Base-by-base conservation (phyloP, 352 stramenopile genomes). In the Globisporangium okanoganense region DNA sequence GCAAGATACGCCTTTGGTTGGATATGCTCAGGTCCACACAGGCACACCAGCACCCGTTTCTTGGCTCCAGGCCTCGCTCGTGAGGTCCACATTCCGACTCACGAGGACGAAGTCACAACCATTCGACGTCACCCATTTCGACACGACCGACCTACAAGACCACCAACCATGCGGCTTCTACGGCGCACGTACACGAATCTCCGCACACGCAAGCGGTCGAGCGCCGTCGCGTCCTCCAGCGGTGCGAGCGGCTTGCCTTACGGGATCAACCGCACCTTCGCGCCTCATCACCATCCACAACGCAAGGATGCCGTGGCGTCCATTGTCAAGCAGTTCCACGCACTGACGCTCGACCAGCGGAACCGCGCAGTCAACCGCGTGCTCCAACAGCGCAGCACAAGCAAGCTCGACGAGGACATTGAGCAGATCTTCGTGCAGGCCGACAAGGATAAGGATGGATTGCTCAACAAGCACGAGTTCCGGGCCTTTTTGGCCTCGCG, bases 391-490 rank as follows among this genome's bases (percentile, higher is more conserved):
- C 67, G 67, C 27, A 76, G 73, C 44, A n/a, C n/a, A n/a, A 53
- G 64, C 40, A 61, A 54, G 13, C 56, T 61, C 43, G 79, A 77
- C 44, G 75, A 88, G 50, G 75, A 91, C 65, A 71, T 93, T 24
- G 79, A 92, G 18, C 70, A 78, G 18, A 70, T 88, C 44, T 87
- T 93, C 47, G 70, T 70, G 29, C 76, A 87, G 43, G 84, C 82
- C 20, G 79, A 94, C 65, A 85, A 82, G 20, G 80, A 92, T 58
- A 73, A 75, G 18, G 80, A 90, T 63, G 82, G 82, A 0, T 53
- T 90, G 44, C 51, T 92, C 25, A 90, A 71, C 25, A 72, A 79
- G 29, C 70, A 90, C 31, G 82, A 92, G 67, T 80, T 92, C 45
- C 79, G 78, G 18, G 68, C 78, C 9, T 80, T 90, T 25, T 63